phyloP scores from a whole-genome alignment of 2,329 filamentous ascomycete species.

The Penicillium paneum region DNA sequence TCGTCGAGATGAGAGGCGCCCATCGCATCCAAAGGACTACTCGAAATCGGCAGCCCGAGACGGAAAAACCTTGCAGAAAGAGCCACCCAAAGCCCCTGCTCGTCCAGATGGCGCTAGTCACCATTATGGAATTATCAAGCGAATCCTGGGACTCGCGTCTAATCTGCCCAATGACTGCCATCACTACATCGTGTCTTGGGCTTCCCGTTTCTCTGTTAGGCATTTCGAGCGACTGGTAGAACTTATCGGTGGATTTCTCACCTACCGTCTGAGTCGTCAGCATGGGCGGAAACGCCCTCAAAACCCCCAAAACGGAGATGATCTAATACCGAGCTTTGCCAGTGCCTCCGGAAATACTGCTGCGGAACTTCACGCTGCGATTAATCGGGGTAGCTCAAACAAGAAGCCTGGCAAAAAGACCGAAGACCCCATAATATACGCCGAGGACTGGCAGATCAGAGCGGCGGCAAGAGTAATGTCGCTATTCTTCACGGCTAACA shows the following conservation, averaged over 20 bases:
- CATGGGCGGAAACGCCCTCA: slow-evolving; percentile 63
- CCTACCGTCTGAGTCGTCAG: slow-evolving; percentile 71
- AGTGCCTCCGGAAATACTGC: slow-evolving; percentile 61
- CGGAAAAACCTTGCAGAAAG: slow-evolving; percentile 17
- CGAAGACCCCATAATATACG: slow-evolving; percentile 58
- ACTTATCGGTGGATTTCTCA: slow-evolving; percentile 72
- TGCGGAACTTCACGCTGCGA: slow-evolving; percentile 73
- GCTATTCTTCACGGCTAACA: slow-evolving; percentile 79
- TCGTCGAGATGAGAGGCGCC: slow-evolving; percentile 26
- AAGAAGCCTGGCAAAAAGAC: slow-evolving; percentile 56
- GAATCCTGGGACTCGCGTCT: slow-evolving; percentile 74
- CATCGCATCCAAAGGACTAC: slow-evolving; percentile 27
- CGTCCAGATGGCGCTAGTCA: slow-evolving; percentile 54
- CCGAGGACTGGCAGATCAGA: slow-evolving; percentile 86
- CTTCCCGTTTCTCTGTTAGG: slow-evolving; percentile 64
- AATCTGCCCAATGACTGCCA: slow-evolving; percentile 74
- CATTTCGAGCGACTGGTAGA: slow-evolving; percentile 74
- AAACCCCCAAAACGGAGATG: slow-evolving; percentile 53
- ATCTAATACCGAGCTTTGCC: slow-evolving; percentile 68
- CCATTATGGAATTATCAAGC: slow-evolving; percentile 80
- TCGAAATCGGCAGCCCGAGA: slow-evolving; percentile 18
- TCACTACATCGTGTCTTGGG: slow-evolving; percentile 73
- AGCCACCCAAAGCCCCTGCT: slow-evolving; percentile 20
- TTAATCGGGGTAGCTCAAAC: slow-evolving; percentile 50
- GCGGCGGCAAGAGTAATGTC: slow-evolving; percentile 77